A percentile compares a stretch with the other conserved stretches of the same genome.
Conservation (phyloP, 2,329 filamentous ascomycete genomes). For the Diaporthe ampelina region DNA sequence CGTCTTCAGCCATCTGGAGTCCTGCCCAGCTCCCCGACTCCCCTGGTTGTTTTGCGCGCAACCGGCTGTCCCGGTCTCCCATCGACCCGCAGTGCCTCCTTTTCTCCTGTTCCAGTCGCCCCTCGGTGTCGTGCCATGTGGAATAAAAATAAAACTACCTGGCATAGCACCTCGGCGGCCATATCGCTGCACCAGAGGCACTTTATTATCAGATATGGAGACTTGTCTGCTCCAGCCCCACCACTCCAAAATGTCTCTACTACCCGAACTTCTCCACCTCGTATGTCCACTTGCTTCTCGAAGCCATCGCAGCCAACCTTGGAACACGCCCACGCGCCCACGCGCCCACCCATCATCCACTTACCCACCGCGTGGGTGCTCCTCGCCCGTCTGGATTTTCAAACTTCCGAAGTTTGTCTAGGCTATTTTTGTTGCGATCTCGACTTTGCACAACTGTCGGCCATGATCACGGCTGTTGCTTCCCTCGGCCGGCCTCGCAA, state of each 20-base stretch:
- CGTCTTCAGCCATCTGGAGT: neutral
- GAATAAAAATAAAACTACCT: neutral
- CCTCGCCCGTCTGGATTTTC: neutral
- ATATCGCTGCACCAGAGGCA: neutral
- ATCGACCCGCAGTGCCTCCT: constrained; percentile 26
- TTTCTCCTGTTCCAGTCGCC: constrained; percentile 19
- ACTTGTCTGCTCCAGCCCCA: neutral
- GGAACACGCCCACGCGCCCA: neutral
- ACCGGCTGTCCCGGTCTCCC: constrained; percentile 16
- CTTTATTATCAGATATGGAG: constrained; percentile 22
- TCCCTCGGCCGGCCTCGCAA: neutral
- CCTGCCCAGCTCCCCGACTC: neutral
- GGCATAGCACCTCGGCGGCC: neutral
- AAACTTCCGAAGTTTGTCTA: constrained; percentile 7
- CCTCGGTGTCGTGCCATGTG: neutral
- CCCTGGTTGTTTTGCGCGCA: constrained; percentile 15
- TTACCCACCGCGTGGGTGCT: neutral
- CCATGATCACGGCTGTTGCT: neutral
- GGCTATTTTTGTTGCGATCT: neutral
- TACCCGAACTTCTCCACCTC: constrained; percentile 9
- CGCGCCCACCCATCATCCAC: neutral
- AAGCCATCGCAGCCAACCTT: constrained; percentile 3
- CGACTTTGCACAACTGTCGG: neutral
- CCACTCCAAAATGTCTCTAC: constrained; percentile 24
- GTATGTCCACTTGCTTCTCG: constrained; percentile 20